Evolutionary conservation across 805 yeast genomes (phyloP).

Genomic region (Yarrowia hollandica): DNA sequence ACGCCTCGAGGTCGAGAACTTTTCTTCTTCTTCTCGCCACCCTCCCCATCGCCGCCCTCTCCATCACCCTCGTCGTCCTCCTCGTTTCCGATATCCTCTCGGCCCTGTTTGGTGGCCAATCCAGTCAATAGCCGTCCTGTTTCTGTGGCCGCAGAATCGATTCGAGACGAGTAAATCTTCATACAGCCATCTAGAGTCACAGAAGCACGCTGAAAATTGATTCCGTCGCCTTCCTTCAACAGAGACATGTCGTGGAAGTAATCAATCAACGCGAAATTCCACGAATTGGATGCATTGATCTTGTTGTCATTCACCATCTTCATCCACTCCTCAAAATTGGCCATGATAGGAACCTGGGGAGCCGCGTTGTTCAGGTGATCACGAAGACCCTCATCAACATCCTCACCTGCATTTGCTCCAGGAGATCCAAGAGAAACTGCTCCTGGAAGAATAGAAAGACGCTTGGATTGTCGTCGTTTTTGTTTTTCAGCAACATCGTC

Average conservation of each 20-base stretch:
- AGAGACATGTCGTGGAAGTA: slow-evolving; percentile 83
- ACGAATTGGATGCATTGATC: slow-evolving; percentile 79
- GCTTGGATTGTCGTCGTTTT: slow-evolving; percentile 32
- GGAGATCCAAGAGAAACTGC: not conserved
- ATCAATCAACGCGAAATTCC: slow-evolving; percentile 90
- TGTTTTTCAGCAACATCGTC: slow-evolving; percentile 38
- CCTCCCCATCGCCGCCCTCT: slow-evolving; percentile 32
- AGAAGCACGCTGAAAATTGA: slow-evolving; percentile 87
- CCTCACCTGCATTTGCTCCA: not conserved
- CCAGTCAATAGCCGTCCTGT: slow-evolving; percentile 84
- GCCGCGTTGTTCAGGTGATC: slow-evolving; percentile 17
- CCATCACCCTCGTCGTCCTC: slow-evolving; percentile 34
- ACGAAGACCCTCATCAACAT: slow-evolving; percentile 10
- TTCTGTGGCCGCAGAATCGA: slow-evolving; percentile 88
- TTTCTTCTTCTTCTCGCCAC: slow-evolving; percentile 35
- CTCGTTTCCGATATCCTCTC: slow-evolving; percentile 33
- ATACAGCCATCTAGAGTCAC: slow-evolving; percentile 94
- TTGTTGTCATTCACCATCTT: slow-evolving; percentile 79
- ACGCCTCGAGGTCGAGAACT: slow-evolving; percentile 35
- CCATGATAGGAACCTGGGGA: slow-evolving; percentile 35
- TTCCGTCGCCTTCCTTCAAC: slow-evolving; percentile 70
- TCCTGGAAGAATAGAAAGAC: slow-evolving; percentile 20
- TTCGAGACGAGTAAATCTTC: slow-evolving; percentile 85
- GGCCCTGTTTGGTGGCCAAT: slow-evolving; percentile 46
- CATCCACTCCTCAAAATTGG: slow-evolving; percentile 75